Evolutionary conservation across 2,329 filamentous ascomycete species (phyloP).

Genomic region (Clarireedia monteithiana): DNA sequence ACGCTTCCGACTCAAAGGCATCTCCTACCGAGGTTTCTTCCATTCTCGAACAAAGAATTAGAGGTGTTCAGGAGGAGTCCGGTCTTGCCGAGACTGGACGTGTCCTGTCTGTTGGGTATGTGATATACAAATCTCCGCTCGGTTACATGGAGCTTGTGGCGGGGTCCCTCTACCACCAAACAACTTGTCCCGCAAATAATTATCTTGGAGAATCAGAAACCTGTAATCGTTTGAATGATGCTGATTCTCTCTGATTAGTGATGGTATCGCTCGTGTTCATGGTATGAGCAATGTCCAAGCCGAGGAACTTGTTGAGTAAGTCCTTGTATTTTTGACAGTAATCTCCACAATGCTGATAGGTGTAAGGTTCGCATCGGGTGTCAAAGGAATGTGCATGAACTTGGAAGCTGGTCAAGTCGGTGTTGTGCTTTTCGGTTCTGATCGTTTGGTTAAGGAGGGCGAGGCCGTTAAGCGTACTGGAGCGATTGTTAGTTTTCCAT

Average conservation of each 20-base stretch:
- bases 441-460: slow-evolving; percentile 99
- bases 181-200: not conserved
- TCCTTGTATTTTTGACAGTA: slow-evolving; percentile 28
- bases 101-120: slow-evolving; percentile 98
- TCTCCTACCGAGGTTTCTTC: slow-evolving; percentile 96
- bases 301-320: slow-evolving; percentile 99
- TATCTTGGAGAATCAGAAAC: too few relatives aligned
- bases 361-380: slow-evolving; percentile 89
- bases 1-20: slow-evolving; percentile 90
- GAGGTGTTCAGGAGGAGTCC: slow-evolving; percentile 95
- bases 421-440: slow-evolving; percentile 99
- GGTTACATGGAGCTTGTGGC: too few relatives aligned
- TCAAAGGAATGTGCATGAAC: slow-evolving; percentile 99
- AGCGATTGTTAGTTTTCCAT: slow-evolving; percentile 72
- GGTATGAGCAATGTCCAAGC: slow-evolving; percentile 99
- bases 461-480: slow-evolving; percentile 99
- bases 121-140: slow-evolving; percentile 24
- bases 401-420: slow-evolving; percentile 99
- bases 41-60: slow-evolving; percentile 98
- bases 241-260: slow-evolving; percentile 51
- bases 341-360: slow-evolving; percentile 15
- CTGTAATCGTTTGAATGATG: not conserved
- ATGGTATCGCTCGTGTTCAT: slow-evolving; percentile 99
- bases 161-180: too few relatives aligned
- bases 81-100: slow-evolving; percentile 96